These are phyloP conservation scores for Podospora fimiseda DNA, from an alignment of 495 filamentous ascomycete species.

Conservation along the genomic window DNA sequence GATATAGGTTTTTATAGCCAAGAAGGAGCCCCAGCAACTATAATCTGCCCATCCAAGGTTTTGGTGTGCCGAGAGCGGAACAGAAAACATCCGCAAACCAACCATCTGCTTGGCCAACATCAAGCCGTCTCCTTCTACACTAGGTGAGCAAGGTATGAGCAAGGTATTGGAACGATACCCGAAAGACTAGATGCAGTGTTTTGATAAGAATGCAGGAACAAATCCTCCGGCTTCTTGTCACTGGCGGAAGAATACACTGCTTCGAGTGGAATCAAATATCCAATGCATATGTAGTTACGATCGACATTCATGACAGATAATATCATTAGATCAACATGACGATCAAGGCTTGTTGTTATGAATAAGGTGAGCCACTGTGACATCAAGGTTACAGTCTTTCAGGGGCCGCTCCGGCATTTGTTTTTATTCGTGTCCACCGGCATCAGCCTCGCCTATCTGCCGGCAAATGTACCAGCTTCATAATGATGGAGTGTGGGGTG, in stretches of 20 bases:
- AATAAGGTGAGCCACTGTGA: background rate
- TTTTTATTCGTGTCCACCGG: background rate
- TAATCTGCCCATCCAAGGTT: background rate
- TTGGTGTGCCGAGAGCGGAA: background rate
- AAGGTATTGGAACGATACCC: too few relatives aligned
- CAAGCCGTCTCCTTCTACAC: too few relatives aligned
- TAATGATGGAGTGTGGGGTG: too few relatives aligned
- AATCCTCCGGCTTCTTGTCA: background rate
- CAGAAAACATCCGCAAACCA: background rate
- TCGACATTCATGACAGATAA: background rate
- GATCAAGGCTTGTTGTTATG: too few relatives aligned
- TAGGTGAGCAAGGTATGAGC: background rate
- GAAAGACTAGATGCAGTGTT: too few relatives aligned
- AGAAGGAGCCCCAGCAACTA: background rate
- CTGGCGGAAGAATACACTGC: background rate
- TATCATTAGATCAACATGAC: too few relatives aligned
- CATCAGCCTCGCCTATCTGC: background rate
- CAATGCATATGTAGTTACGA: background rate
- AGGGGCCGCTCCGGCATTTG: background rate
- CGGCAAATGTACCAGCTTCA: background rate
- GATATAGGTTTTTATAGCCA: background rate
- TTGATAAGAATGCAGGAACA: background rate
- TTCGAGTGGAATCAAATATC: background rate
- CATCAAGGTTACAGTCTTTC: background rate
- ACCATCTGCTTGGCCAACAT: background rate